Percentiles rank a stretch among this genome's conserved stretches.
Conservation (phyloP, 345 rosid genomes). For the Arabidopsis suecica region DNA sequence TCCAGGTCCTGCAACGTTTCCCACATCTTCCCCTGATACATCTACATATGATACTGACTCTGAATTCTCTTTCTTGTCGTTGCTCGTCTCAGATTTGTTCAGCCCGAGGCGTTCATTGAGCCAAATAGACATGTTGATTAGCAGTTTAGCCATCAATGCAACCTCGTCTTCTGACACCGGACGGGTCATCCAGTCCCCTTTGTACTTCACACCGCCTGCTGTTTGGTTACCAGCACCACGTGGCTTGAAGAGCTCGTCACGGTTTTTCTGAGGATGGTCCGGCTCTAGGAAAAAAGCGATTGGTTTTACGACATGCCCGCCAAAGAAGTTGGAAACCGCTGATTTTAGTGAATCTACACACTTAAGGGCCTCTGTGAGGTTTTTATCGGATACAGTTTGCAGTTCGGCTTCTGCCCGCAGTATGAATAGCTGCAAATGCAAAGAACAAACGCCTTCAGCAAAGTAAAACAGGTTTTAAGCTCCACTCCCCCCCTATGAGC, state of each 20-base stretch:
- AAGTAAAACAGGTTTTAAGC: background rate
- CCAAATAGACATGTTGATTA: slow-evolving; percentile 67
- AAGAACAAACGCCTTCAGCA: slow-evolving; percentile 35
- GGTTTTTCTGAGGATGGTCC: slow-evolving; percentile 50
- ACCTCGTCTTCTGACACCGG: slow-evolving; percentile 83
- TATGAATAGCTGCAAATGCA: slow-evolving; percentile 72
- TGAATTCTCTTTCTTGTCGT: slow-evolving; percentile 29
- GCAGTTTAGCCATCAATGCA: slow-evolving; percentile 76
- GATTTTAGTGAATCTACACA: slow-evolving; percentile 63
- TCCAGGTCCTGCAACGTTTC: slow-evolving; percentile 47
- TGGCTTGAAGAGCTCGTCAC: slow-evolving; percentile 81
- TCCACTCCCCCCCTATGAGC: background rate
- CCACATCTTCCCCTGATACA: slow-evolving; percentile 48
- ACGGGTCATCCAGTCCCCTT: slow-evolving; percentile 91
- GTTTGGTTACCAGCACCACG: slow-evolving; percentile 60
- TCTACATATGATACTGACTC: slow-evolving; percentile 60
- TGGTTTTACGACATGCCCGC: slow-evolving; percentile 58
- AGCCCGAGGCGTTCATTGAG: slow-evolving; percentile 72
- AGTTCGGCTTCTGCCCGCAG: slow-evolving; percentile 89
- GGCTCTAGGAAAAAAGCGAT: slow-evolving; percentile 52
- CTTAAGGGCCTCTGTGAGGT: slow-evolving; percentile 50
- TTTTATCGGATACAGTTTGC: slow-evolving; percentile 62
- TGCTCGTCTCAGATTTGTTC: slow-evolving; percentile 45
- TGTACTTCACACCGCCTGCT: slow-evolving; percentile 54
- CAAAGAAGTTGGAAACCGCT: slow-evolving; percentile 62